Conservation (phyloP, 2,329 filamentous ascomycete species). For the Fusarium sp. region DNA sequence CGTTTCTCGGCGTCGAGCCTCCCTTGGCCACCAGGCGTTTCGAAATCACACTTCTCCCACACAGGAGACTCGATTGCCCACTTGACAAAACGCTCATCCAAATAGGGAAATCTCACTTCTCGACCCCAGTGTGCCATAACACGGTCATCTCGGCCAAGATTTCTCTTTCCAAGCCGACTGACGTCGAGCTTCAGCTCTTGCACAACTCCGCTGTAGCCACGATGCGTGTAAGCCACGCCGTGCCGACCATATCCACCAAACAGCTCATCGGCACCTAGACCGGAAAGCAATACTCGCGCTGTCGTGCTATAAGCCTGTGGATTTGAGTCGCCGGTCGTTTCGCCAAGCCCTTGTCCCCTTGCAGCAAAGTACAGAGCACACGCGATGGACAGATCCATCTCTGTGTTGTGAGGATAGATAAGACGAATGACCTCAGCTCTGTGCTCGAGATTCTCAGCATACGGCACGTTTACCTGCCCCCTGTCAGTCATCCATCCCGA, state of each 20-base stretch:
- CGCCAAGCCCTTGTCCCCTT: conserved; percentile 69
- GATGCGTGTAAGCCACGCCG: conserved; percentile 74
- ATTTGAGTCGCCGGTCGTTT: conserved; percentile 41
- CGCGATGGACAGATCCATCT: conserved; percentile 98
- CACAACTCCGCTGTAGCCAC: conserved; percentile 75
- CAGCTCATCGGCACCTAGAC: conserved; percentile 93
- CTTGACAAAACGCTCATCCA: conserved; percentile 86
- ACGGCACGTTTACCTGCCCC: conserved; percentile 79
- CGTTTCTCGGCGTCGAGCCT: conserved; percentile 81
- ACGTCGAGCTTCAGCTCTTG: conserved; percentile 89
- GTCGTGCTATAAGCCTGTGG: conserved; percentile 67
- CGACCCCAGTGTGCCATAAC: conserved; percentile 89
- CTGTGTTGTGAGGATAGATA: conserved; percentile 93
- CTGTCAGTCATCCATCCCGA: background rate
- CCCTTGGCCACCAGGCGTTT: conserved; percentile 51
- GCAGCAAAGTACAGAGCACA: conserved; percentile 95
- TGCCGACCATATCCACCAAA: conserved; percentile 95
- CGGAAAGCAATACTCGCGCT: conserved; percentile 87
- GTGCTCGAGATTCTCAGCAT: conserved; percentile 75
- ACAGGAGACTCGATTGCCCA: conserved; percentile 81
- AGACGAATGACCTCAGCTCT: conserved; percentile 75
- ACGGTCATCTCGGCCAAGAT: conserved; percentile 92
- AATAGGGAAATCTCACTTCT: conserved; percentile 88
- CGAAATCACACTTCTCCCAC: conserved; percentile 90
- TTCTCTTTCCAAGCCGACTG: conserved; percentile 86